Percentiles rank a stretch among this genome's conserved stretches.
Conservation (phyloP, 108 stramenopile species). For the Cyclotella sp. region DNA sequence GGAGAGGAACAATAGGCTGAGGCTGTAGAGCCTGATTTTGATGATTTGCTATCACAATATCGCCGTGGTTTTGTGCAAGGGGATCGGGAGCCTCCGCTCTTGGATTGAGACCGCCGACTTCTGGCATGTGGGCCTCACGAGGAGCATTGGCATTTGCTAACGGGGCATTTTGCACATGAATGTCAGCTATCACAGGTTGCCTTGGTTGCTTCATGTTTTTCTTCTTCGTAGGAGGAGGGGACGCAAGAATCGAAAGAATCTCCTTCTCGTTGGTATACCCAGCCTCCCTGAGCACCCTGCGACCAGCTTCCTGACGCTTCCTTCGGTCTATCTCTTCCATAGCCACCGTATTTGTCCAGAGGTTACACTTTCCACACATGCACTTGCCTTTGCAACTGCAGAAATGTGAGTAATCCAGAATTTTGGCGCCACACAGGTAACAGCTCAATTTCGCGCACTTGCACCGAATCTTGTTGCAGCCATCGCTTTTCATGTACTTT, state of each 20-base stretch:
- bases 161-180: too few species aligned
- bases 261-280: slow-evolving; percentile 19
- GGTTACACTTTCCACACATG: slow-evolving; percentile 23
- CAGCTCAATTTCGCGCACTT: slow-evolving; percentile 11
- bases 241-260: slow-evolving; percentile 20
- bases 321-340: slow-evolving; percentile 21
- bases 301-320: slow-evolving; percentile 27
- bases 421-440: slow-evolving; percentile 25
- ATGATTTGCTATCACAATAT: too few species aligned
- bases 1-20: too few species aligned
- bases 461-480: slow-evolving; percentile 31
- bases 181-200: too few species aligned
- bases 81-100: too few species aligned
- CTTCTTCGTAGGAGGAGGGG: slow-evolving; percentile 4
- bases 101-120: too few species aligned
- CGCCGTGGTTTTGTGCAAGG: too few species aligned
- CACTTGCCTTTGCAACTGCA: slow-evolving; percentile 10
- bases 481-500: slow-evolving; percentile 27
- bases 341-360: slow-evolving; percentile 16
- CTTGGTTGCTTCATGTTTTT: too few species aligned
- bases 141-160: too few species aligned
- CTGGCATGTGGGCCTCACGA: too few species aligned
- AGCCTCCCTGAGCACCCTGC: slow-evolving; percentile 21
- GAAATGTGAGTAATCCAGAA: slow-evolving; percentile 29
- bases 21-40: too few species aligned